Conservation (phyloP, 768 basidiomycete genomes). For the Lactarius evosmus region DNA sequence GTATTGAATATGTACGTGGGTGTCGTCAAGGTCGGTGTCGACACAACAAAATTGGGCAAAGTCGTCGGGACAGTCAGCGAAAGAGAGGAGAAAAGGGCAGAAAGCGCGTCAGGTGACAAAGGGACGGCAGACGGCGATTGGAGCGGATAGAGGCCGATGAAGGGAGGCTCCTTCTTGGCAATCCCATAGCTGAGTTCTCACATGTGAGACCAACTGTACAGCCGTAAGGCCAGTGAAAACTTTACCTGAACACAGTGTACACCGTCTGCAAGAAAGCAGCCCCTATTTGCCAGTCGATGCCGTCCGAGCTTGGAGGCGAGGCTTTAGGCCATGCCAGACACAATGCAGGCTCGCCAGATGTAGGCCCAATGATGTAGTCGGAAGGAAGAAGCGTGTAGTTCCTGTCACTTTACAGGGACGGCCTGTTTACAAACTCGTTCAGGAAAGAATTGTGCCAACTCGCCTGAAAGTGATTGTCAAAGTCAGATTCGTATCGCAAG, state of each 20-base stretch:
- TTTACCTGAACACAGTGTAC: slow-evolving; percentile 73
- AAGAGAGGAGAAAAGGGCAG: slow-evolving; percentile 54
- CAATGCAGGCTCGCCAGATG: slow-evolving; percentile 56
- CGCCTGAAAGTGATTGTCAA: slow-evolving; percentile 73
- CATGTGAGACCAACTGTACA: not conserved
- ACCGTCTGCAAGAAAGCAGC: slow-evolving; percentile 69
- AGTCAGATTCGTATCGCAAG: slow-evolving; percentile 57
- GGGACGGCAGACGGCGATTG: slow-evolving; percentile 40
- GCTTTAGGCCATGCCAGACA: slow-evolving; percentile 78
- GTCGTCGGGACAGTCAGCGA: slow-evolving; percentile 66
- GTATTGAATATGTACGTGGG: slow-evolving; percentile 69
- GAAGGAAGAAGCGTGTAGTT: slow-evolving; percentile 67
- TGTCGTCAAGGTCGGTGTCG: slow-evolving; percentile 61
- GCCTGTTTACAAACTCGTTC: not conserved
- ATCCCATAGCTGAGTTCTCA: slow-evolving; percentile 60
- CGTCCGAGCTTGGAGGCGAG: slow-evolving; percentile 61
- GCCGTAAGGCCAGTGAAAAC: not conserved
- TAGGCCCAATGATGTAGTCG: slow-evolving; percentile 74
- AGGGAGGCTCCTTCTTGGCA: slow-evolving; percentile 64
- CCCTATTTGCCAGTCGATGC: slow-evolving; percentile 82
- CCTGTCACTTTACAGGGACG: slow-evolving; percentile 35
- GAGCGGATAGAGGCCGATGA: slow-evolving; percentile 73
- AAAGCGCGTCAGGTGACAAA: slow-evolving; percentile 39
- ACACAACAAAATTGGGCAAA: slow-evolving; percentile 65
- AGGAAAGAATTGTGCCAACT: slow-evolving; percentile 24